Evolutionary conservation across 805 yeast genomes (phyloP).

Genomic region (Kluyveromyces dobzhanskii): DNA sequence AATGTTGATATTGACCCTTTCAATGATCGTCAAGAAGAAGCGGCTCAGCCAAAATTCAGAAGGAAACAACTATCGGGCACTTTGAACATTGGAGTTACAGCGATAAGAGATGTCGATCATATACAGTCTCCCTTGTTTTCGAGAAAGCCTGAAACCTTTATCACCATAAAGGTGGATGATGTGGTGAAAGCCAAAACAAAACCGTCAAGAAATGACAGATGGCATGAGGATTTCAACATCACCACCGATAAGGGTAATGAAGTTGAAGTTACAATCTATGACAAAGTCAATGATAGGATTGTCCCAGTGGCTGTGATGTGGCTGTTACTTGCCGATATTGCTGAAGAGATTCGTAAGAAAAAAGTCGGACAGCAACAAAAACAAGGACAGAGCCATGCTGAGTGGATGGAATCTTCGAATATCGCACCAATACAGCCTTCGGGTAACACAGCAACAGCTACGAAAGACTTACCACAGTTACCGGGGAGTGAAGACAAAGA

Average conservation of each 20-base stretch:
- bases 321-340: slow-evolving; percentile 83
- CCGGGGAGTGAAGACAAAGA: neutral
- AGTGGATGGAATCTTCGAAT: slow-evolving; percentile 82
- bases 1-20: slow-evolving; percentile 60
- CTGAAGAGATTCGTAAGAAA: slow-evolving; percentile 89
- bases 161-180: slow-evolving; percentile 81
- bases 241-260: slow-evolving; percentile 89
- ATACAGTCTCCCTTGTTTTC: slow-evolving; percentile 75
- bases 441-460: slow-evolving; percentile 11
- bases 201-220: slow-evolving; percentile 65
- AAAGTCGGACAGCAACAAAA: slow-evolving; percentile 44
- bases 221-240: slow-evolving; percentile 74
- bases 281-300: slow-evolving; percentile 53
- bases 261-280: slow-evolving; percentile 80
- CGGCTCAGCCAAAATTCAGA: slow-evolving; percentile 63
- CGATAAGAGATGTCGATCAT: slow-evolving; percentile 87
- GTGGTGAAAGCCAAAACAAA: slow-evolving; percentile 71
- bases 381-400: slow-evolving; percentile 58
- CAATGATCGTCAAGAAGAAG: slow-evolving; percentile 49
- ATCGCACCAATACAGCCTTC: slow-evolving; percentile 24
- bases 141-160: slow-evolving; percentile 70
- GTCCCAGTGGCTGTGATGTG: slow-evolving; percentile 91
- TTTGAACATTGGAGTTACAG: slow-evolving; percentile 61
- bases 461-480: slow-evolving; percentile 5
- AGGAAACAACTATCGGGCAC: slow-evolving; percentile 81